Conservation (phyloP, 129 eudicot genomes). For the Artemisia tridentata region DNA sequence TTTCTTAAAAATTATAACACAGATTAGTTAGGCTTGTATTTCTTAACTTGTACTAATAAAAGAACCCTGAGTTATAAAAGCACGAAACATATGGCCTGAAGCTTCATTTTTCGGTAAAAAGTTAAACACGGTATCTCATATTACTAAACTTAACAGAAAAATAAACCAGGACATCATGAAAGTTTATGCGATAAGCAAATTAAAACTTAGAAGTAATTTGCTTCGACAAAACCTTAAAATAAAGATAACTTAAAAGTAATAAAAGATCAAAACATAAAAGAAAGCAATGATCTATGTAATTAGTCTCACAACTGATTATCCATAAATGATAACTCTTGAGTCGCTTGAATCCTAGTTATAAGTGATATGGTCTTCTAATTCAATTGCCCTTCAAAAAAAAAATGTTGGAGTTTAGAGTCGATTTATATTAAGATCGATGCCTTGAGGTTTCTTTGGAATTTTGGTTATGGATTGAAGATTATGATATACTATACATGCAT, state of each 20-base stretch:
- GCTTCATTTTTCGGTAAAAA: not conserved
- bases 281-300: not conserved
- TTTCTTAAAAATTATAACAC: not conserved
- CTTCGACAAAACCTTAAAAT: not conserved
- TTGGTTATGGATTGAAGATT: no score
- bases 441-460: no score
- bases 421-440: no score
- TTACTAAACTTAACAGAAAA: not conserved
- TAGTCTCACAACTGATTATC: not conserved
- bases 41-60: not conserved
- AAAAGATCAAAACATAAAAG: no score
- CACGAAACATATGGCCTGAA: not conserved
- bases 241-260: no score
- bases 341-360: no score
- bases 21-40: not conserved
- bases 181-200: not conserved
- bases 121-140: not conserved
- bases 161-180: not conserved
- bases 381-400: no score
- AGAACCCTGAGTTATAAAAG: not conserved
- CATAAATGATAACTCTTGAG: not conserved
- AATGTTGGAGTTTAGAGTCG: no score
- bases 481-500: no score
- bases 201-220: not conserved
- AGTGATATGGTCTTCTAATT: not conserved